Conservation (phyloP, 1,284 basidiomycete genomes). For the Ceratobasidium sp. region DNA sequence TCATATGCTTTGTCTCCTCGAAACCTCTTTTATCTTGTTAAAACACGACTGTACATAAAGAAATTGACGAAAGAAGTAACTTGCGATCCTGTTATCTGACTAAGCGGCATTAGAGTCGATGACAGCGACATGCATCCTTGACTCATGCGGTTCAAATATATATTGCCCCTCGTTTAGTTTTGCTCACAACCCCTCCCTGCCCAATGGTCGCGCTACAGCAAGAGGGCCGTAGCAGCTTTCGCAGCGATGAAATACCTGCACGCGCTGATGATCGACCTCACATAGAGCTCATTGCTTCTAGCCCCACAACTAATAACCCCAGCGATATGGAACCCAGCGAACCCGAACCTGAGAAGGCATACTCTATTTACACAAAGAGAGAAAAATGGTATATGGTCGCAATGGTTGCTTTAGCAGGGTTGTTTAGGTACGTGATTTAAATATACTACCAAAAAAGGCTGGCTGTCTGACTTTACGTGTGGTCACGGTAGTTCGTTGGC, state of each 20-base stretch:
- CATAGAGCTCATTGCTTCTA: too few species aligned
- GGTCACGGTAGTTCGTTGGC: slow-evolving; percentile 78
- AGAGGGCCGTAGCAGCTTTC: too few species aligned
- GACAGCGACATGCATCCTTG: too few species aligned
- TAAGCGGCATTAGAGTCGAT: too few species aligned
- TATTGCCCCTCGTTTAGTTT: too few species aligned
- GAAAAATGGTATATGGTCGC: slow-evolving; percentile 79
- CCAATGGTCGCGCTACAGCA: too few species aligned
- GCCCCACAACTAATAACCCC: background rate
- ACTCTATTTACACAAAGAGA: slow-evolving; percentile 62
- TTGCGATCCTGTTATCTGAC: too few species aligned
- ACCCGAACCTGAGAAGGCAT: slow-evolving; percentile 27
- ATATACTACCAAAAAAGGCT: background rate
- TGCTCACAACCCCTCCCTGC: too few species aligned
- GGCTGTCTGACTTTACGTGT: background rate
- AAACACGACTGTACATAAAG: slow-evolving; percentile 21
- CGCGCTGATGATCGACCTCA: too few species aligned
- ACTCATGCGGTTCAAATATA: too few species aligned
- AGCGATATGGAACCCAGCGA: background rate
- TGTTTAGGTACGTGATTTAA: slow-evolving; percentile 67
- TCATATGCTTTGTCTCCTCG: slow-evolving; percentile 1
- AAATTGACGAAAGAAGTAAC: background rate
- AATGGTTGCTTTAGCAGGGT: slow-evolving; percentile 67
- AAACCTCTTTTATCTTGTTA: background rate
- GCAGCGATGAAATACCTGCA: too few species aligned